Percentiles rank a stretch among this genome's conserved stretches.
phyloP scores from a whole-genome alignment of 768 basidiomycete genomes.

The Calvatia gigantea region DNA sequence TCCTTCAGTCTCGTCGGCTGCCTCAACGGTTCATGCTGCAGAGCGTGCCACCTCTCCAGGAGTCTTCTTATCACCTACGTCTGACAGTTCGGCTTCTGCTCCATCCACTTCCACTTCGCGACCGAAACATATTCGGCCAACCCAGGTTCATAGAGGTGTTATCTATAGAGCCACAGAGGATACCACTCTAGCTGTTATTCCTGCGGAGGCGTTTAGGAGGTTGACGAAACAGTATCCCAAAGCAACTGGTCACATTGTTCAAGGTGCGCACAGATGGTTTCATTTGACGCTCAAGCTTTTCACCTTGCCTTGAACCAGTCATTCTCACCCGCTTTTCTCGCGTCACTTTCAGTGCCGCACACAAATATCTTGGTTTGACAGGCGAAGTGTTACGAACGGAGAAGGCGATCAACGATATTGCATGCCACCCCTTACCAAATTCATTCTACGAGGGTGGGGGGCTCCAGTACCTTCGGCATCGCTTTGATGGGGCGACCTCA shows the following conservation, averaged over 20 bases:
- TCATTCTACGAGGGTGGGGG: constrained; percentile 94
- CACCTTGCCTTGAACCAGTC: constrained; percentile 40
- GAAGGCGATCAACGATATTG: constrained; percentile 95
- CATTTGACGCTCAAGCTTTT: constrained; percentile 10
- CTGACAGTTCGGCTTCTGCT: constrained; percentile 1
- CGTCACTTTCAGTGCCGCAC: constrained; percentile 96
- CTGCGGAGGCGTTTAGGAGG: constrained; percentile 92
- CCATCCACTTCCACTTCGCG: constrained; percentile 23
- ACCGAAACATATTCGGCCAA: constrained; percentile 18
- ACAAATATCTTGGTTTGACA: constrained; percentile 93
- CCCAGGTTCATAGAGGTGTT: constrained; percentile 59
- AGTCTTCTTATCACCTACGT: constrained; percentile 1
- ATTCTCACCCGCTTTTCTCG: constrained; percentile 95
- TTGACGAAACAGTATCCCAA: constrained; percentile 97
- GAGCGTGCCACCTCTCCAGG: constrained; percentile 24
- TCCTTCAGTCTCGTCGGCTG: constrained; percentile 60
- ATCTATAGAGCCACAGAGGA: constrained; percentile 94
- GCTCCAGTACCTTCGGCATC: constrained; percentile 81
- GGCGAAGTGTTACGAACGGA: constrained; percentile 95
- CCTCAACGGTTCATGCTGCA: constrained; percentile 62
- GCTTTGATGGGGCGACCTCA: constrained; percentile 67
- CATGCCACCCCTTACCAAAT: constrained; percentile 88
- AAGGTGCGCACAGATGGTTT: constrained; percentile 47
- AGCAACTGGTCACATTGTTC: constrained; percentile 93
- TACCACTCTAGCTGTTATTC: constrained; percentile 96